A percentile compares a stretch with the other conserved stretches of the same genome.
Evolutionary conservation across 768 basidiomycete species (phyloP).

Genomic region (Lyophyllum semitale): DNA sequence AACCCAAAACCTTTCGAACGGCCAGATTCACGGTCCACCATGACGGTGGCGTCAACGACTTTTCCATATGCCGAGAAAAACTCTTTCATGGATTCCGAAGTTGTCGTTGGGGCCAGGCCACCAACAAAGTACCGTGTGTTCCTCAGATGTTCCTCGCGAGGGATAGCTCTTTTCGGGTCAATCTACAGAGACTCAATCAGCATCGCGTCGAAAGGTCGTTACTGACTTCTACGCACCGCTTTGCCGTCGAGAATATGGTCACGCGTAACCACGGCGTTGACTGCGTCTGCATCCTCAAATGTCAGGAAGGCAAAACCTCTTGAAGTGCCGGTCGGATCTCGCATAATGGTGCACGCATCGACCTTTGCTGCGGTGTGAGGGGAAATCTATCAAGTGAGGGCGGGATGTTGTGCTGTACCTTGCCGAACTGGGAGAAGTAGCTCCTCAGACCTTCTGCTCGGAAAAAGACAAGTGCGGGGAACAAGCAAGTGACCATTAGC

Average conservation of each 20-base stretch:
- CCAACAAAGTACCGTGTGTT: constrained; percentile 85
- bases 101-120: constrained; percentile 67
- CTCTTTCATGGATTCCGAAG: constrained; percentile 67
- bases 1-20: constrained; percentile 86
- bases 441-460: constrained; percentile 59
- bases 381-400: constrained; percentile 1
- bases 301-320: constrained; percentile 87
- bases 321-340: constrained; percentile 73
- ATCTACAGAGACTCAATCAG: constrained; percentile 55
- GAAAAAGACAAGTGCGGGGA: constrained; percentile 20
- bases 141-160: constrained; percentile 74
- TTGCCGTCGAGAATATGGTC: constrained; percentile 81
- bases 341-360: constrained; percentile 85
- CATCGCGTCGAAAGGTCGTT: too few relatives aligned
- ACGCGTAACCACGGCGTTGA: constrained; percentile 63
- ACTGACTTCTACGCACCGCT: constrained; percentile 43
- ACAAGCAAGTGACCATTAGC: constrained; percentile 36
- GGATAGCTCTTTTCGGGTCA: constrained; percentile 87
- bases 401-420: constrained; percentile 41
- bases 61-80: constrained; percentile 77
- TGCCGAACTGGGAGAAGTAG: constrained; percentile 82
- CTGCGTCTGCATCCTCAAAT: constrained; percentile 66
- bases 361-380: constrained; percentile 43
- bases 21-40: constrained; percentile 78
- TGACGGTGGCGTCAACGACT: constrained; percentile 82